Conservation (phyloP, 768 basidiomycete genomes). For the Boletus edulis region DNA sequence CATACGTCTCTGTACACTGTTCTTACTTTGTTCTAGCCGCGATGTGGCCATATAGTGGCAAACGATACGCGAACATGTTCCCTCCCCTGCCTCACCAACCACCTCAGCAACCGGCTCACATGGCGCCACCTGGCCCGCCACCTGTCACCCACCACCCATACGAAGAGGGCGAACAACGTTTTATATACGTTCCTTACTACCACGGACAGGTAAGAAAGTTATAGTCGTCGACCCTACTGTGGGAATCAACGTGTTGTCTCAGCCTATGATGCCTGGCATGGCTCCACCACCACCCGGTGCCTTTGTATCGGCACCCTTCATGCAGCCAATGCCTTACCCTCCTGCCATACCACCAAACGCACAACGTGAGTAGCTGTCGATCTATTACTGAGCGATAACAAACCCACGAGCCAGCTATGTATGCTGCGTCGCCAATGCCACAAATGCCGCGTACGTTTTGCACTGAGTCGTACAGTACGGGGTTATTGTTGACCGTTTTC, state of each 20-base stretch:
- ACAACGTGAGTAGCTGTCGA: constrained; percentile 31
- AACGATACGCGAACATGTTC: constrained; percentile 79
- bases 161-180: constrained; percentile 72
- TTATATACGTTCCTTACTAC: constrained; percentile 80
- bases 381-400: neutral
- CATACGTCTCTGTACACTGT: neutral
- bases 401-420: constrained; percentile 58
- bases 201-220: constrained; percentile 61
- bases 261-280: constrained; percentile 89
- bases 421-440: constrained; percentile 75
- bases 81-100: constrained; percentile 57
- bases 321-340: constrained; percentile 85
- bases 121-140: constrained; percentile 64
- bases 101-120: constrained; percentile 65
- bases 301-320: constrained; percentile 78
- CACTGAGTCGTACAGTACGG: neutral
- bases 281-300: constrained; percentile 74
- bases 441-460: constrained; percentile 79
- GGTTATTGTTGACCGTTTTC: constrained; percentile 4
- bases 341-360: constrained; percentile 78
- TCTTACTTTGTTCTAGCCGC: constrained; percentile 45
- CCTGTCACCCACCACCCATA: constrained; percentile 73
- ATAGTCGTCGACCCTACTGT: neutral
- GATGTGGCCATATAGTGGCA: constrained; percentile 87
- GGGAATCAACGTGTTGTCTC: constrained; percentile 5